A percentile compares a stretch with the other conserved stretches of the same genome.
Evolutionary conservation across 768 basidiomycete species (phyloP).

Genomic region (Plicaturopsis crispa): DNA sequence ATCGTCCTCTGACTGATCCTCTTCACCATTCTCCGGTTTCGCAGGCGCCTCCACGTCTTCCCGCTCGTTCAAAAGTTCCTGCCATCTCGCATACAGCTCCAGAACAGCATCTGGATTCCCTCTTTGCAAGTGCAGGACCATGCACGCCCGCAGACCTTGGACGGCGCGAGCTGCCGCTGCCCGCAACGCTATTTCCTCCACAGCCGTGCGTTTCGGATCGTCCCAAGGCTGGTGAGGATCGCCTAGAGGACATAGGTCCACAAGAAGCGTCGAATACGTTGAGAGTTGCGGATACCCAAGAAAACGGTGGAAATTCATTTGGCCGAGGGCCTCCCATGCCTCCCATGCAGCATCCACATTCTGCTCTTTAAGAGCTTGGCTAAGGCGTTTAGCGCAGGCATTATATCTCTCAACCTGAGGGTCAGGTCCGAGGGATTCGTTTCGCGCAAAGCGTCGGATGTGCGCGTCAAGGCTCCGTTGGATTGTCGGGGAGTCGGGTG

Average conservation of each 20-base stretch:
- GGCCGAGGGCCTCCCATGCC: slow-evolving; percentile 37
- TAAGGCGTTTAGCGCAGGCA: slow-evolving; percentile 27
- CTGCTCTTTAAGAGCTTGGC: slow-evolving; percentile 24
- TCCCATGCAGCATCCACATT: slow-evolving; percentile 22
- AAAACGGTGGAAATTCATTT: slow-evolving; percentile 34
- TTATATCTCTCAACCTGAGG: slow-evolving; percentile 27
- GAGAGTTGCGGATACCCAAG: slow-evolving; percentile 36
- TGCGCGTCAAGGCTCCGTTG: too few relatives aligned
- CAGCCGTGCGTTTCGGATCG: slow-evolving; percentile 17
- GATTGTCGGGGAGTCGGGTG: too few relatives aligned
- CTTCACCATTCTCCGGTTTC: too few relatives aligned
- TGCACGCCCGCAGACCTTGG: slow-evolving; percentile 40
- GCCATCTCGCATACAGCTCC: slow-evolving; percentile 34
- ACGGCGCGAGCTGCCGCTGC: slow-evolving; percentile 36
- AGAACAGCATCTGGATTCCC: slow-evolving; percentile 35
- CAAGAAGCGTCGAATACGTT: slow-evolving; percentile 29
- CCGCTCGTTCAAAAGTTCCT: slow-evolving; percentile 15
- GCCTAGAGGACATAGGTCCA: slow-evolving; percentile 16
- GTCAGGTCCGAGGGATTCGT: slow-evolving; percentile 18
- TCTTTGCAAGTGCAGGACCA: slow-evolving; percentile 36
- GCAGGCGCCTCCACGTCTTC: slow-evolving; percentile 12
- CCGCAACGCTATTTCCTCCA: slow-evolving; percentile 42
- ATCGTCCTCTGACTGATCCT: too few relatives aligned
- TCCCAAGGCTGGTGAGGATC: slow-evolving; percentile 14
- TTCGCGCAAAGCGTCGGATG: too few relatives aligned